Conservation (phyloP, 176 grass and related monocot species). For the Pharus latifolius region DNA sequence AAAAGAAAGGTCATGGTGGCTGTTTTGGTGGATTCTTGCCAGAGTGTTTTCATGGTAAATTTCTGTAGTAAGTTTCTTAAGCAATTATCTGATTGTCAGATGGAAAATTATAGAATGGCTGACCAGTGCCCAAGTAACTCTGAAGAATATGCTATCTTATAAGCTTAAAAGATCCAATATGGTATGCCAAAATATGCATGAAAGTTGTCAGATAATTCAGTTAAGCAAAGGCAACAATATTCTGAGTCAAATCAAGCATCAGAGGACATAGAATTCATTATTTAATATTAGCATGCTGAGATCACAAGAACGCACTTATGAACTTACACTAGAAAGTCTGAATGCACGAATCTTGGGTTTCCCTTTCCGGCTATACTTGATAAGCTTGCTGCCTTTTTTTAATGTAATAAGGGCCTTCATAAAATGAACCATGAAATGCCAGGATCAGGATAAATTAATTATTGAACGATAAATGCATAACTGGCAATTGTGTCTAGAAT, state of each 20-base stretch:
- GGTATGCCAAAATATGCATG: no score
- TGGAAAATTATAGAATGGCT: no score
- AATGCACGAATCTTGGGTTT: conserved; percentile 67
- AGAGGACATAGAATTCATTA: neutral
- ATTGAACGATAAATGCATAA: neutral
- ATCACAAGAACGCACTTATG: neutral
- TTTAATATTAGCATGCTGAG: neutral
- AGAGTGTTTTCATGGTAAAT: no score
- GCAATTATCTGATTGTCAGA: no score
- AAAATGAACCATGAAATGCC: neutral
- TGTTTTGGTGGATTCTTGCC: no score
- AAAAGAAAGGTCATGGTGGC: no score
- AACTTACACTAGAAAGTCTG: conserved; percentile 70
- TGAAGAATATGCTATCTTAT: no score
- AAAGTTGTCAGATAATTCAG: neutral
- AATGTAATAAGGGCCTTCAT: conserved; percentile 49
- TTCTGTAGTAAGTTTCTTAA: no score
- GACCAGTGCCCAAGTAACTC: no score
- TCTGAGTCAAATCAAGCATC: neutral
- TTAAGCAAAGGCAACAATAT: neutral
- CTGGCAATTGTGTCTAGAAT: neutral
- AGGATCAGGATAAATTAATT: neutral
- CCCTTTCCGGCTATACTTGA: conserved; percentile 72
- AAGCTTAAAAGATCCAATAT: no score
- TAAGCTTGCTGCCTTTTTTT: conserved; percentile 61